Conservation (phyloP, 495 filamentous ascomycete species). For the Daldinia loculata region DNA sequence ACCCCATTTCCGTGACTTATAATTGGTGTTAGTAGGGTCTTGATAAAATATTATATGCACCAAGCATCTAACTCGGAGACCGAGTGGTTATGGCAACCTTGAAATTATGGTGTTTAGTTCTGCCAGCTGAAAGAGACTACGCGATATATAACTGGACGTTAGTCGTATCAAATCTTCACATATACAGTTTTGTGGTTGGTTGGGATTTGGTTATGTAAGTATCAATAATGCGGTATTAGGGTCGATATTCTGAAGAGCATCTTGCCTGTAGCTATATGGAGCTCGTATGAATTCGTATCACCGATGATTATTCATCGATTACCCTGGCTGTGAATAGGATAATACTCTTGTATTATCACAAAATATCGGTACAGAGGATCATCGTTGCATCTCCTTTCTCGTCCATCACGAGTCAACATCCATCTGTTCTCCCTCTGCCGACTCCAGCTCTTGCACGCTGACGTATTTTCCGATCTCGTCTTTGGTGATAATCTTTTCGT, state of each 20-base stretch:
- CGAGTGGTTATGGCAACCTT: too few species aligned
- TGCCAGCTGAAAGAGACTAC: not conserved
- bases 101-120: not conserved
- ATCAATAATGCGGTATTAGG: not conserved
- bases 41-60: not conserved
- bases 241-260: not conserved
- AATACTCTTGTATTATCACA: conserved; percentile 24
- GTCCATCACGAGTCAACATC: conserved; percentile 79
- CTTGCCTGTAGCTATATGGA: not conserved
- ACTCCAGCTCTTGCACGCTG: conserved; percentile 82
- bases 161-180: not conserved
- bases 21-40: not conserved
- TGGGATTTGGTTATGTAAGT: not conserved
- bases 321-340: not conserved
- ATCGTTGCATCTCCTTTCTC: conserved; percentile 7
- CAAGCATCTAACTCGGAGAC: not conserved
- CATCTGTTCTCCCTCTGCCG: conserved; percentile 85
- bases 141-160: not conserved
- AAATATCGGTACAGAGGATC: conserved; percentile 20
- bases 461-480: conserved; percentile 96
- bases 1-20: not conserved
- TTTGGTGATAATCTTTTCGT: conserved; percentile 91
- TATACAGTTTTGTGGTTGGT: not conserved
- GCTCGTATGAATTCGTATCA: not conserved
- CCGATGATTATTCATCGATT: not conserved